Evolutionary conservation across 2,329 filamentous ascomycete genomes (phyloP).

Genomic region (Alternaria alternata): DNA sequence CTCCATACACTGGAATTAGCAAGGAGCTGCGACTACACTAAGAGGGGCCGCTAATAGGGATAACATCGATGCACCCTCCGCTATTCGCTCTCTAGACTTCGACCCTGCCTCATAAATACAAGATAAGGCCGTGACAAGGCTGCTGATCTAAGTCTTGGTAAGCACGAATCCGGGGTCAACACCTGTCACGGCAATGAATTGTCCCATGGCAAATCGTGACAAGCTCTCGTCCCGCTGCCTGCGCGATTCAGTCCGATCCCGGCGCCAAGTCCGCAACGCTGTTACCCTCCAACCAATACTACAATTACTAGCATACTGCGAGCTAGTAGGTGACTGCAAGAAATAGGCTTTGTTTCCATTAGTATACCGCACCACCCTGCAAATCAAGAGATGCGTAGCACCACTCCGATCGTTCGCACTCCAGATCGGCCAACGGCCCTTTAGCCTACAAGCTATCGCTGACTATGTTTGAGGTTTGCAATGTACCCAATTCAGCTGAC

Average conservation of each 20-base stretch:
- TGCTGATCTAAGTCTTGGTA: constrained; percentile 27
- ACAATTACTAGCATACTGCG: not conserved
- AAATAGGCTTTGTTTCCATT: too few species aligned
- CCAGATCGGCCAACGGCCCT: not conserved
- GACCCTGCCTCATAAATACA: constrained; percentile 1
- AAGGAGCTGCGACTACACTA: constrained; percentile 14
- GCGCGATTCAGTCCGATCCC: constrained; percentile 14
- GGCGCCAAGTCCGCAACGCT: not conserved
- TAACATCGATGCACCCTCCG: not conserved
- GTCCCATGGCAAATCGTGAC: constrained; percentile 12
- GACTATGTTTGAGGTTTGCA: not conserved
- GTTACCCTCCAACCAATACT: constrained; percentile 14
- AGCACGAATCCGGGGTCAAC: constrained; percentile 29
- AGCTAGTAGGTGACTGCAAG: constrained; percentile 3
- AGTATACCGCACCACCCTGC: too few species aligned
- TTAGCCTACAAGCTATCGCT: not conserved
- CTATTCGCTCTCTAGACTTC: not conserved
- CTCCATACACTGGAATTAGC: constrained; percentile 11
- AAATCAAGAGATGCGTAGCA: too few species aligned
- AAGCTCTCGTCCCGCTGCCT: constrained; percentile 21
- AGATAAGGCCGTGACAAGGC: constrained; percentile 19
- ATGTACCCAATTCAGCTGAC: constrained; percentile 2
- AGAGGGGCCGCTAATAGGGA: not conserved
- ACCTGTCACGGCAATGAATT: constrained; percentile 14
- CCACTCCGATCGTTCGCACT: not conserved